Base-by-base conservation (phyloP, 73 alveolate genomes). In the Paramecium sexaurelia region DNA sequence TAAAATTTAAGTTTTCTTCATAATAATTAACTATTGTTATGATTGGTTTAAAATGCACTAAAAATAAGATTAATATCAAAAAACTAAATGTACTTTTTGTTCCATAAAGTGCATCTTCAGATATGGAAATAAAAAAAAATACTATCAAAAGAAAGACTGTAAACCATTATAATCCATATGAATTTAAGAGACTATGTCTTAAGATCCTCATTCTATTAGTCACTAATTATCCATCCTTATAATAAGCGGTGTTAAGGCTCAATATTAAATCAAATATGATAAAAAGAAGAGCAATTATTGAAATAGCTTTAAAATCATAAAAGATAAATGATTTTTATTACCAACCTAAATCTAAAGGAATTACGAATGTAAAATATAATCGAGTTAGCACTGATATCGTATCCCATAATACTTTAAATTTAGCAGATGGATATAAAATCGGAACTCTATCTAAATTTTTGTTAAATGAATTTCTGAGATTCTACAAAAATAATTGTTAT, bases 271-370 rank as follows among this genome's bases (percentile, higher is more conserved):
- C 90, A 78, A 39, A 78, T 11, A 78, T 78, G 35, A 78, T 22
- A 15, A 78, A 17, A 10, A 78, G 47, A 39, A 78, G 68, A 7
- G 55, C 17, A n/a, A 78, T 6, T 19, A 78, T 40, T 2, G 90
- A 22, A 3, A 39, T 15, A 17, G n/a, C 75, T 15, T 41, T 8
- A 24, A 20, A 39, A 13, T 45, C 73, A 9, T 40, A 32, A 43
- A 29, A 41, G 6, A 78, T 56, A 13, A 78, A 39, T 13, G 73
- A 39, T 78, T 22, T 7, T 5, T 78, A 19, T 61, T 39, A 20
- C 90, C 90, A 78, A 19, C 61, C 90, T 40, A 78, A 40, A 39
- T 78, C 90, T 22, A 78, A 22, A 19, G 90, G 90, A 10, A 78
- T 78, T 43, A 39, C 71, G 22, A 39, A 78, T 24, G 35, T 24